Conservation (phyloP, 2,329 filamentous ascomycete genomes). For the Penicillium brasilianum region DNA sequence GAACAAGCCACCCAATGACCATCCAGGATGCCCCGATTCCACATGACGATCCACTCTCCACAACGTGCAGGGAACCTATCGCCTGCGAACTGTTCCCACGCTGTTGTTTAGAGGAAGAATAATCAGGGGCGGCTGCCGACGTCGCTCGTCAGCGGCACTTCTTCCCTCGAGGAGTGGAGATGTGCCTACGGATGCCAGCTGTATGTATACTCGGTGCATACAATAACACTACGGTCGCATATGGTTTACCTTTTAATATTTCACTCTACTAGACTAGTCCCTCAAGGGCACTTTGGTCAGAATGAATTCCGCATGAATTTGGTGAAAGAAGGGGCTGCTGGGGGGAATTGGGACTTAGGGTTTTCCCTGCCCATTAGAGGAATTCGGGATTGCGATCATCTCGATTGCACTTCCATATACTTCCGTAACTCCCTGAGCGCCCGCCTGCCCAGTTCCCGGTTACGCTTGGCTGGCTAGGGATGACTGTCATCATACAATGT, state of each 20-base stretch:
- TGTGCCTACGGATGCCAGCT: not conserved
- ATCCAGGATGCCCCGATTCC: conserved; percentile 22
- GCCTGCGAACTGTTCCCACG: conserved; percentile 14
- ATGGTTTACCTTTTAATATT: not conserved
- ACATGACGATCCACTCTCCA: conserved; percentile 32
- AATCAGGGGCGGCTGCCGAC: conserved; percentile 1
- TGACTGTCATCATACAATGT: not conserved
- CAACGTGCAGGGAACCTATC: conserved; percentile 30
- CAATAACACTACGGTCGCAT: not conserved
- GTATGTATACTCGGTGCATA: not conserved
- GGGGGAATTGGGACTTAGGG: conserved; percentile 2
- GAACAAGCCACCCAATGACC: conserved; percentile 24
- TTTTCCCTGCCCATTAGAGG: conserved; percentile 20
- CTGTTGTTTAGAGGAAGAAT: conserved; percentile 1
- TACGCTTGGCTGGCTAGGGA: conserved; percentile 14
- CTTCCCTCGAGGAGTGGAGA: not conserved
- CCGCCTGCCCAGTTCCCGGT: conserved; percentile 13
- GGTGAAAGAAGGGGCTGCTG: conserved; percentile 12
- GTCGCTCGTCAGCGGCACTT: not conserved
- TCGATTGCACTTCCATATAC: conserved; percentile 3
- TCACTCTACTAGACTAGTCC: not conserved
- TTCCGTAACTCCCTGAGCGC: conserved; percentile 12
- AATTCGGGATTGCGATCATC: conserved; percentile 22
- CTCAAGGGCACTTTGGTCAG: not conserved
- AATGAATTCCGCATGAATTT: conserved; percentile 3